Percentiles rank a stretch among this genome's conserved stretches.
Conservation (phyloP, 192 early-diverging fungal genomes). For the Coemansia aciculifera region DNA sequence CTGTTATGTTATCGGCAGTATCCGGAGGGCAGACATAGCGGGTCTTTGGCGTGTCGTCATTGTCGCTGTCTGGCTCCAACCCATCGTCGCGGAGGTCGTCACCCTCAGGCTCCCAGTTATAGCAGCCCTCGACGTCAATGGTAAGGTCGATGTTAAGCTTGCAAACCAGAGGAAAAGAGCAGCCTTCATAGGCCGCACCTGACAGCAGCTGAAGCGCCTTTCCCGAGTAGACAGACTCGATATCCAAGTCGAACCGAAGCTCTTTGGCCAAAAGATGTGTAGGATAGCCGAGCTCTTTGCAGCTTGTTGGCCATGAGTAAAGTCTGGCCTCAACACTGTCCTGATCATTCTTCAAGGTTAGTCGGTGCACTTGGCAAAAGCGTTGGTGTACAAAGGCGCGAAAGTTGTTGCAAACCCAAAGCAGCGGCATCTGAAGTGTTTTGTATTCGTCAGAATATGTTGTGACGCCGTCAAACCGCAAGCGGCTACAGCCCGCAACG, state of each 20-base stretch:
- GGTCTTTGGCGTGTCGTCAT: neutral
- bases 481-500: neutral
- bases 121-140: neutral
- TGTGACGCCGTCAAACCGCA: neutral
- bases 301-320: neutral
- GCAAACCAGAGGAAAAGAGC: neutral
- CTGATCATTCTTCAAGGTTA: neutral
- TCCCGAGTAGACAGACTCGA: neutral
- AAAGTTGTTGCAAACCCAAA: neutral
- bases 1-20: neutral
- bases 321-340: neutral
- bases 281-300: neutral
- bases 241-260: neutral
- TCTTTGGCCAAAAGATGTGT: neutral
- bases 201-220: neutral
- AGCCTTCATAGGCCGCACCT: neutral
- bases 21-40: neutral
- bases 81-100: no score
- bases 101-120: no score
- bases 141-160: neutral
- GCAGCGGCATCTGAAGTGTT: neutral
- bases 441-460: neutral
- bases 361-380: neutral
- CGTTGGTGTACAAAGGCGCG: neutral
- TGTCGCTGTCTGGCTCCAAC: no score